Evolutionary conservation across 2,329 filamentous ascomycete genomes (phyloP).

Genomic region (Coniochaeta prunicola): DNA sequence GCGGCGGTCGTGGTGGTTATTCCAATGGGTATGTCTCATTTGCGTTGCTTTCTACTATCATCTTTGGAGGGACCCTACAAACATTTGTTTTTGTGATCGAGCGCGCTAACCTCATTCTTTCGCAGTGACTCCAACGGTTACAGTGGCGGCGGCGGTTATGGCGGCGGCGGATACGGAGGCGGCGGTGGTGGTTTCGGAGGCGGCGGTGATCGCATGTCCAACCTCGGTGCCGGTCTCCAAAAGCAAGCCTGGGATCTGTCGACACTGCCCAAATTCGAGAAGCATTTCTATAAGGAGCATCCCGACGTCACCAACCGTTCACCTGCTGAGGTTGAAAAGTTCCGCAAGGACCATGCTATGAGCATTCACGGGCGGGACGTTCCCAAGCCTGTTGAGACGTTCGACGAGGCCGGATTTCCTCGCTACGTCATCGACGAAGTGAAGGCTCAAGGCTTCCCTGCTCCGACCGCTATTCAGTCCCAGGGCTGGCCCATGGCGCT

Average conservation of each 20-base stretch:
- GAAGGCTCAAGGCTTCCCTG: conserved; percentile 93
- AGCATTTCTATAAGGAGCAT: conserved; percentile 98
- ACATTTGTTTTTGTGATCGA: neutral
- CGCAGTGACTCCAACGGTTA: conserved; percentile 24
- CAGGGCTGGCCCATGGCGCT: conserved; percentile 99
- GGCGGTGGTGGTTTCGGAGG: conserved; percentile 30
- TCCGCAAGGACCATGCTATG: conserved; percentile 81
- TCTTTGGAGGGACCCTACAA: no score
- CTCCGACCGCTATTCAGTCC: conserved; percentile 92
- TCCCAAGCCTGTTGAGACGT: conserved; percentile 90
- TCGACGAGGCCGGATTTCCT: conserved; percentile 96
- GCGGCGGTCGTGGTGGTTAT: conserved; percentile 20
- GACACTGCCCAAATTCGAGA: conserved; percentile 91
- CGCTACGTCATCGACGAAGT: conserved; percentile 97
- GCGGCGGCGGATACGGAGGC: conserved; percentile 29
- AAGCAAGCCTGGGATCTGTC: conserved; percentile 80
- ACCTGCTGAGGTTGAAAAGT: conserved; percentile 74
- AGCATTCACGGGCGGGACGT: conserved; percentile 72
- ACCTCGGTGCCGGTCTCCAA: conserved; percentile 81
- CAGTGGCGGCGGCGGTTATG: conserved; percentile 29
- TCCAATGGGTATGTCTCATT: conserved; percentile 12
- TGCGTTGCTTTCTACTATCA: neutral
- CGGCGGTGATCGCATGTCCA: conserved; percentile 89
- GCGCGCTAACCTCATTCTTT: conserved; percentile 8
- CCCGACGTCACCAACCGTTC: conserved; percentile 69